phyloP scores from a whole-genome alignment of 495 filamentous ascomycete species.

The Podospora pseudoanserina region DNA sequence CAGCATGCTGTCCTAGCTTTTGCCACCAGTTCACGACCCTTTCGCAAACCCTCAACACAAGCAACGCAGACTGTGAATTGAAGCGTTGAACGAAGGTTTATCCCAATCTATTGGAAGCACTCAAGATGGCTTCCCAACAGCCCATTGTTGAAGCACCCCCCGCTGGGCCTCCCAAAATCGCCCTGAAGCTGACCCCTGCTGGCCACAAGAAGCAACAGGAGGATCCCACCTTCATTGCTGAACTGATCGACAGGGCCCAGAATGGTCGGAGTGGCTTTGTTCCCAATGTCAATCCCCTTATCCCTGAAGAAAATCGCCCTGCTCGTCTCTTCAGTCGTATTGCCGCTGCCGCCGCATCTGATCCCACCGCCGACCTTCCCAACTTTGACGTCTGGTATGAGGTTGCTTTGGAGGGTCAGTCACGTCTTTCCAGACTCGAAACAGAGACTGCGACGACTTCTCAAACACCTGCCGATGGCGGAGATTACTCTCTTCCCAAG shows the following conservation, averaged over 20 bases:
- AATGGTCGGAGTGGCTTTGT: not conserved
- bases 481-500: not conserved
- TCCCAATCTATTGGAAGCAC: not conserved
- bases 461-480: not conserved
- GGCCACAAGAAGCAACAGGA: constrained; percentile 8
- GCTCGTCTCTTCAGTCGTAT: not conserved
- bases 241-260: not conserved
- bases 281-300: not conserved
- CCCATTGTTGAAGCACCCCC: not conserved
- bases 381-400: constrained; percentile 16
- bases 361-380: not conserved
- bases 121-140: not conserved
- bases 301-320: not conserved
- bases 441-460: not conserved
- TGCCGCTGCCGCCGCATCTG: not conserved
- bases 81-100: not conserved
- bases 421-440: constrained; percentile 2
- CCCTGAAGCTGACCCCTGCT: constrained; percentile 9
- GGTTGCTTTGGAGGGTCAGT: not conserved
- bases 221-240: constrained; percentile 7
- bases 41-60: too few relatives aligned
- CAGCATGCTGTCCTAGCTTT: not conserved
- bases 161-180: not conserved
- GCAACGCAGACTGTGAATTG: too few relatives aligned
- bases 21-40: not conserved